Evolutionary conservation across 176 grass and related monocot species (phyloP).

Genomic region (Coix lacrymajobi): DNA sequence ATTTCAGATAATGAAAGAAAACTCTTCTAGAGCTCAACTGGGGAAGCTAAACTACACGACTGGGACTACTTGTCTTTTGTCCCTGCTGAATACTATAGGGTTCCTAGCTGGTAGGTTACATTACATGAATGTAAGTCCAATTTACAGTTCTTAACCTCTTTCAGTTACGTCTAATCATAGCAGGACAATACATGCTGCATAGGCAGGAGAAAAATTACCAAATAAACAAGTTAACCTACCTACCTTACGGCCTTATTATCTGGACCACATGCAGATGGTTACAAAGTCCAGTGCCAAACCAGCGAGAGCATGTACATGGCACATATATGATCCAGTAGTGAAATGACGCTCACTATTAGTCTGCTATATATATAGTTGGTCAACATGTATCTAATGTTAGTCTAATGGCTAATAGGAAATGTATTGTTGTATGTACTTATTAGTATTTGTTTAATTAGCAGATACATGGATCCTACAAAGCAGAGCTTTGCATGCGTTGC

Average conservation of each 20-base stretch:
- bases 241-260: constrained; percentile 15
- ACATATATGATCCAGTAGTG: neutral
- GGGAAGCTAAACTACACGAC: neutral
- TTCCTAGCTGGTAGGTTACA: neutral
- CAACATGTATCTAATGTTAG: too few relatives aligned
- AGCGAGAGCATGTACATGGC: neutral
- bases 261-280: neutral
- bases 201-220: neutral
- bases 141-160: neutral
- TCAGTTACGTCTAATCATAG: neutral
- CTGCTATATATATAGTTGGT: too few relatives aligned
- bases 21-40: neutral
- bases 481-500: too few relatives aligned
- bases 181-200: neutral
- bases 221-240: neutral
- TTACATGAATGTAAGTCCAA: neutral
- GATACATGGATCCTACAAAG: too few relatives aligned
- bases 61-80: neutral
- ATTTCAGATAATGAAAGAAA: neutral
- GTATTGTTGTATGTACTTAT: too few relatives aligned
- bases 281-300: constrained; percentile 28
- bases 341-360: neutral
- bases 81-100: neutral
- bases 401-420: too few relatives aligned
- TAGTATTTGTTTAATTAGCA: too few relatives aligned